A percentile compares a stretch with the other conserved stretches of the same genome.
These are phyloP conservation scores for Rhodotorula graminis DNA, from an alignment of 768 basidiomycete species.

Conservation along the genomic window DNA sequence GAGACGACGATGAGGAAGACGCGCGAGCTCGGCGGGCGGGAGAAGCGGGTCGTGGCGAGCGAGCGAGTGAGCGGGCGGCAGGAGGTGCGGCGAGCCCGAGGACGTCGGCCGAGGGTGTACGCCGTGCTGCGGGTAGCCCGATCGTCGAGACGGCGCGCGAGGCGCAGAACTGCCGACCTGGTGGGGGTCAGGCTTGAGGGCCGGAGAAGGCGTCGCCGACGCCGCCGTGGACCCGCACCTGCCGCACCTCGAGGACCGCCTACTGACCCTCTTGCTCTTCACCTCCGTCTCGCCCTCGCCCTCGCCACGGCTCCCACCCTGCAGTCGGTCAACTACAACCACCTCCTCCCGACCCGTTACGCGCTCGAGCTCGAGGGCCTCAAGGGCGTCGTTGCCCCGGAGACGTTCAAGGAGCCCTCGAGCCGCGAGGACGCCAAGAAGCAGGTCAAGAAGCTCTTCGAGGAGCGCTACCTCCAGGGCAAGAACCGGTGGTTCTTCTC, in stretches of 20 bases:
- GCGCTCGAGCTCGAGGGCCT: constrained; percentile 90
- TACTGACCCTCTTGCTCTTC: neutral
- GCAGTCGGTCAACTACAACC: constrained; percentile 93
- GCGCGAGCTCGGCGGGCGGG: too few relatives aligned
- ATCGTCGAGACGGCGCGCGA: too few relatives aligned
- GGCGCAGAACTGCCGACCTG: too few relatives aligned
- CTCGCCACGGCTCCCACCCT: neutral
- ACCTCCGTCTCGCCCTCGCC: neutral
- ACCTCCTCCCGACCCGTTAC: constrained; percentile 98
- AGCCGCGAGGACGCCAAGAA: constrained; percentile 62
- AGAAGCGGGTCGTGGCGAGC: too few relatives aligned
- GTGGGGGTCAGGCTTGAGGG: too few relatives aligned
- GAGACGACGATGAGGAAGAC: too few relatives aligned
- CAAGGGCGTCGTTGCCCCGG: constrained; percentile 74
- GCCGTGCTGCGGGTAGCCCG: too few relatives aligned
- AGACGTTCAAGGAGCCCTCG: constrained; percentile 96
- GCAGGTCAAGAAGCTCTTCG: constrained; percentile 86
- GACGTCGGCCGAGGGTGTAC: too few relatives aligned
- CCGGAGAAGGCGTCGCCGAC: neutral
- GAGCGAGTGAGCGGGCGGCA: too few relatives aligned
- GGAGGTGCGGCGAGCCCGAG: too few relatives aligned
- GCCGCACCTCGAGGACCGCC: neutral
- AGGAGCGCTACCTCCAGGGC: constrained; percentile 86
- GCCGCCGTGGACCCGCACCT: neutral
- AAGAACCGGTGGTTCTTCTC: constrained; percentile 94